Conservation (phyloP, 2,329 filamentous ascomycete species). For the Neoscytalidium dimidiatum region DNA sequence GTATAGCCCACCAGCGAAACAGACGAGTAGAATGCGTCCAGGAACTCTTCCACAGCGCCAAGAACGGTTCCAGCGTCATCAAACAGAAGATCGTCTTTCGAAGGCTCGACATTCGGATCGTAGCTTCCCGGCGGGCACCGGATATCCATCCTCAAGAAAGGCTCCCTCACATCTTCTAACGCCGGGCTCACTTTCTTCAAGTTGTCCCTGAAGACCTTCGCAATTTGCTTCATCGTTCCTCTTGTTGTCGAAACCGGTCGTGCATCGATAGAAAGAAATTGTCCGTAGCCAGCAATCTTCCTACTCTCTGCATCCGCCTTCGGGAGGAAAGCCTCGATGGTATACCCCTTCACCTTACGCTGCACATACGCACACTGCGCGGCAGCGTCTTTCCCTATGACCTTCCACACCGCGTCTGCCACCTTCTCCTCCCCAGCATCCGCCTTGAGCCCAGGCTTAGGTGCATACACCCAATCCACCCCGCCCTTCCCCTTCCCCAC, state of each 20-base stretch:
- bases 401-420: slow-evolving; percentile 60
- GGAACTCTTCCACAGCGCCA: slow-evolving; percentile 45
- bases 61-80: slow-evolving; percentile 54
- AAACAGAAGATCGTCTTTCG: slow-evolving; percentile 74
- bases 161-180: slow-evolving; percentile 45
- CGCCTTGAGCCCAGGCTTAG: slow-evolving; percentile 48
- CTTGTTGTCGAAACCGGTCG: slow-evolving; percentile 61
- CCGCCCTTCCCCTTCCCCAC: slow-evolving; percentile 46
- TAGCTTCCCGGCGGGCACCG: slow-evolving; percentile 64
- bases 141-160: slow-evolving; percentile 67
- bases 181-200: slow-evolving; percentile 38
- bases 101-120: slow-evolving; percentile 70
- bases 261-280: slow-evolving; percentile 69
- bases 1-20: slow-evolving; percentile 22
- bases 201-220: slow-evolving; percentile 53
- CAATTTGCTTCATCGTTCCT: slow-evolving; percentile 63
- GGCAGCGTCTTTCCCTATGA: slow-evolving; percentile 61
- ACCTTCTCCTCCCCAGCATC: neutral
- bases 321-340: slow-evolving; percentile 62
- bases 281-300: slow-evolving; percentile 44
- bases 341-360: slow-evolving; percentile 42
- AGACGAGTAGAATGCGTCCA: slow-evolving; percentile 39
- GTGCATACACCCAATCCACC: slow-evolving; percentile 64
- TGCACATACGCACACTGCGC: slow-evolving; percentile 54
- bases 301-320: slow-evolving; percentile 45